Evolutionary conservation across 805 yeast genomes (phyloP).

Genomic region (Zygotorulaspora sp.): DNA sequence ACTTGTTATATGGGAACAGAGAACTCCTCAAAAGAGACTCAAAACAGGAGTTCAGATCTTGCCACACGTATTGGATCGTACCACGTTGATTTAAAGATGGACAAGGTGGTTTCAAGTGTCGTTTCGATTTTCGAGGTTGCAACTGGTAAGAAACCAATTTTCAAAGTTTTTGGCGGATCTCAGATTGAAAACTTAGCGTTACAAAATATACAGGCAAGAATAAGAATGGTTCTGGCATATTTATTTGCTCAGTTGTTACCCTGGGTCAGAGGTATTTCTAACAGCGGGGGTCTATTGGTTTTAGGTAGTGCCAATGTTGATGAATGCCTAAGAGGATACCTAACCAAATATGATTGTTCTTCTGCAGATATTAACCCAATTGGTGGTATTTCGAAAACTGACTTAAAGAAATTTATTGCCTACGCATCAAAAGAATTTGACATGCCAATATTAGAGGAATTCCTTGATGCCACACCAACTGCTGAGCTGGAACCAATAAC

Average conservation of each 20-base stretch:
- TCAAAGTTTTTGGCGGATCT: conserved; percentile 90
- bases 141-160: conserved; percentile 85
- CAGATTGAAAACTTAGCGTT: conserved; percentile 87
- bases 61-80: conserved; percentile 77
- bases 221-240: conserved; percentile 91
- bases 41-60: conserved; percentile 72
- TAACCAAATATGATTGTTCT: conserved; percentile 96
- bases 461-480: conserved; percentile 90
- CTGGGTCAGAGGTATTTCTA: conserved; percentile 74
- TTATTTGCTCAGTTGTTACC: conserved; percentile 92
- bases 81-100: conserved; percentile 92
- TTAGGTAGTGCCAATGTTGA: conserved; percentile 97
- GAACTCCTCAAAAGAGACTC: conserved; percentile 85
- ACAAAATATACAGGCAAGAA: conserved; percentile 94
- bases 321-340: conserved; percentile 90
- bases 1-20: conserved; percentile 94
- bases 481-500: conserved; percentile 98
- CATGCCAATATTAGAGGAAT: conserved; percentile 70
- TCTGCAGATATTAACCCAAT: conserved; percentile 97
- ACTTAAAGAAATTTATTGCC: conserved; percentile 75
- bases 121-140: conserved; percentile 76
- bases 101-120: conserved; percentile 68
- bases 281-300: conserved; percentile 71
- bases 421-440: conserved; percentile 70
- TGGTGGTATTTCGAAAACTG: conserved; percentile 97